Conservation (phyloP, 169 alveolate genomes). For the Cryptosporidium canis region DNA sequence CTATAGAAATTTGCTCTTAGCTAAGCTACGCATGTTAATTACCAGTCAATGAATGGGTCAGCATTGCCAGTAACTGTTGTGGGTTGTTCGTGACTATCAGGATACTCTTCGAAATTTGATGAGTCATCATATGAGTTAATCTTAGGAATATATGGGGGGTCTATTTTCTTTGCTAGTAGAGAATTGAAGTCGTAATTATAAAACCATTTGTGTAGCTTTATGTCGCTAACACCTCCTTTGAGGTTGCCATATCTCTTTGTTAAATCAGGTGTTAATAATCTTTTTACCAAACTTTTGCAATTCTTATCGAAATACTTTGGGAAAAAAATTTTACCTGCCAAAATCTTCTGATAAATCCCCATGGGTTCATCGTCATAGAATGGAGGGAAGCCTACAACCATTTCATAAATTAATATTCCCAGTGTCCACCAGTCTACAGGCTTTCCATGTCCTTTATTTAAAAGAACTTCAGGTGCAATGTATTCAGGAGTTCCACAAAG, state of each 20-base stretch:
- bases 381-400: constrained; percentile 98
- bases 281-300: constrained; percentile 90
- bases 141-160: constrained; percentile 88
- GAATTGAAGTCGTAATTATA: constrained; percentile 84
- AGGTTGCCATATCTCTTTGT: constrained; percentile 95
- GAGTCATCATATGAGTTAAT: constrained; percentile 79
- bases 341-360: constrained; percentile 95
- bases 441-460: constrained; percentile 94
- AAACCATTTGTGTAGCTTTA: constrained; percentile 90
- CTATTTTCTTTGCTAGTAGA: constrained; percentile 81
- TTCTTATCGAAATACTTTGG: constrained; percentile 90
- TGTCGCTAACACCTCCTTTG: constrained; percentile 93
- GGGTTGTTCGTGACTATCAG: constrained; percentile 85
- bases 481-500: constrained; percentile 99
- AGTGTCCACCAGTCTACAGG: constrained; percentile 99
- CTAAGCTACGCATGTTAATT: constrained; percentile 3
- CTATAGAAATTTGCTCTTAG: not conserved
- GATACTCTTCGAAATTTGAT: constrained; percentile 85
- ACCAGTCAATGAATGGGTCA: constrained; percentile 90
- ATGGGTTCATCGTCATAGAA: constrained; percentile 97
- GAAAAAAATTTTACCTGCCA: constrained; percentile 94
- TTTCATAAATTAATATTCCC: constrained; percentile 96
- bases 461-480: constrained; percentile 99
- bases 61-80: constrained; percentile 83
- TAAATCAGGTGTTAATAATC: constrained; percentile 91